Conservation (phyloP, 1,284 basidiomycete genomes). For the Phenoliferia sp. region DNA sequence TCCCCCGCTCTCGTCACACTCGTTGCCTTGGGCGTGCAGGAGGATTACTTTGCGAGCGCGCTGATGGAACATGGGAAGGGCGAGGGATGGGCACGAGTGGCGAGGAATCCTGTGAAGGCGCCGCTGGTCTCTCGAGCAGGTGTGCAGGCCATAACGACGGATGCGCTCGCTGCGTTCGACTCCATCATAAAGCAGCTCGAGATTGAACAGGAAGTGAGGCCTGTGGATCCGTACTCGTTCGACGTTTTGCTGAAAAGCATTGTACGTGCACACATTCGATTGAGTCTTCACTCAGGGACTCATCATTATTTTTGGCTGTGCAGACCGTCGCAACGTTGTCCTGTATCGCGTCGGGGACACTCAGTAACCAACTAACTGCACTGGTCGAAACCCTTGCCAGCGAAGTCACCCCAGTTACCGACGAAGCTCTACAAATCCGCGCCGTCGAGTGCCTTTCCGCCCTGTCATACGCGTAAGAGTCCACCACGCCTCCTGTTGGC, state of each 20-base stretch:
- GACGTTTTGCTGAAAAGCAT: constrained; percentile 6
- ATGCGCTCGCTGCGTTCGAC: constrained; percentile 3
- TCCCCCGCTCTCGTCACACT: constrained; percentile 83
- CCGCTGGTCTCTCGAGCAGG: not conserved
- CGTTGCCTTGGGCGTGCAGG: constrained; percentile 74
- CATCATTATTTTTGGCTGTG: not conserved
- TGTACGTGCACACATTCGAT: not conserved
- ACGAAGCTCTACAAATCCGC: constrained; percentile 9
- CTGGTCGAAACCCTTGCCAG: constrained; percentile 6
- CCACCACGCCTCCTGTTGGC: not conserved
- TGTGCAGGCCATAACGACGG: not conserved
- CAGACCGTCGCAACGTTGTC: constrained; percentile 5
- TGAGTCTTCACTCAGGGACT: not conserved
- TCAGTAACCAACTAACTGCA: constrained; percentile 2
- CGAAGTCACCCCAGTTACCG: constrained; percentile 1
- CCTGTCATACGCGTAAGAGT: constrained; percentile 13
- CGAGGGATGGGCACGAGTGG: not conserved
- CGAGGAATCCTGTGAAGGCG: not conserved
- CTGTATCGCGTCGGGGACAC: constrained; percentile 2
- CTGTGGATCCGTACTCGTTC: constrained; percentile 9
- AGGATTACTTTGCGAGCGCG: constrained; percentile 42
- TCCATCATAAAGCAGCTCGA: constrained; percentile 5
- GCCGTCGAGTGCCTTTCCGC: constrained; percentile 16
- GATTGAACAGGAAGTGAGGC: not conserved
- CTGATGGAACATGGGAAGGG: not conserved